Evolutionary conservation across 352 stramenopile species (phyloP).

Genomic region (Phytophthora ohioensis): DNA sequence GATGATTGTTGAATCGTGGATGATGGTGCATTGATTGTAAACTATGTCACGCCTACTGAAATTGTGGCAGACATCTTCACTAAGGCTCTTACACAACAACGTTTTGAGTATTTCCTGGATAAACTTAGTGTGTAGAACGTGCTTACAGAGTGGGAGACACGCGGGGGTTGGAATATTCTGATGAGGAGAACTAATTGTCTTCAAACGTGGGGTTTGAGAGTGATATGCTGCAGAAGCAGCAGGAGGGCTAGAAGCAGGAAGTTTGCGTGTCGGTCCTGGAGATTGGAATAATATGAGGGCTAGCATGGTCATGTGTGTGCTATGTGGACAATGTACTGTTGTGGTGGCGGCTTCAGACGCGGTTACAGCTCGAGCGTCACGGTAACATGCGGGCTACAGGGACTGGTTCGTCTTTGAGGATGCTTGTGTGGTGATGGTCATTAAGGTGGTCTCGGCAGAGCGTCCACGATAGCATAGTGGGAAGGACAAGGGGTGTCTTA

Average conservation of each 20-base stretch:
- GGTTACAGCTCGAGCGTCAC: background rate
- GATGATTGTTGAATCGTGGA: constrained; percentile 20
- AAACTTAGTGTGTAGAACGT: constrained; percentile 21
- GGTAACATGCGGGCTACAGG: no score
- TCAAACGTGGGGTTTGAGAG: background rate
- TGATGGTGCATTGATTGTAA: constrained; percentile 14
- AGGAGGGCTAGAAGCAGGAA: background rate
- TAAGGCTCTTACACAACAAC: constrained; percentile 12
- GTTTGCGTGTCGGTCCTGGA: background rate
- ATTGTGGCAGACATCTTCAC: constrained; percentile 27
- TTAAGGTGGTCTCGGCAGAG: background rate
- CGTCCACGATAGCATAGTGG: background rate
- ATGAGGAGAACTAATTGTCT: background rate
- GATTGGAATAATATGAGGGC: no score
- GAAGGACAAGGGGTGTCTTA: background rate
- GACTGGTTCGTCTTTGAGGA: background rate
- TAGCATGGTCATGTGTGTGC: background rate
- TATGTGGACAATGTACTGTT: constrained; percentile 2
- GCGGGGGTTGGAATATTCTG: background rate
- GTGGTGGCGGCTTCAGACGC: background rate
- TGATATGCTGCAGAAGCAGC: background rate
- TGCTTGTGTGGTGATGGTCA: background rate
- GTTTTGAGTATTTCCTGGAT: constrained; percentile 18
- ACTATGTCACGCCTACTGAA: constrained; percentile 21
- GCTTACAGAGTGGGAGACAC: constrained; percentile 2